These are phyloP conservation scores for Stephanodiscus triporus DNA, from an alignment of 108 stramenopile genomes.

Conservation along the genomic window DNA sequence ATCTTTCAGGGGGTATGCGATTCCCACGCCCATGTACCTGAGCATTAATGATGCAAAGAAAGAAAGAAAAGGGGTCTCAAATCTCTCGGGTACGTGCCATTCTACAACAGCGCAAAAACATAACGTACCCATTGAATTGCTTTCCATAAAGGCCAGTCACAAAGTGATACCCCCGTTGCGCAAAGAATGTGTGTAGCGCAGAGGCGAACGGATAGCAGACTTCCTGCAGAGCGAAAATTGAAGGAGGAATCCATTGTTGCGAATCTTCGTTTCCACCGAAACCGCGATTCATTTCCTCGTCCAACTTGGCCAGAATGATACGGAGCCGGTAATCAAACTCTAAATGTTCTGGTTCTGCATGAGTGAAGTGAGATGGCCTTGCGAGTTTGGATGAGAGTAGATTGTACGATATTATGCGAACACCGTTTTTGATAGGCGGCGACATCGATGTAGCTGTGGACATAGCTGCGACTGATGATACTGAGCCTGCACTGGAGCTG, in stretches of 20 bases:
- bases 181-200: constrained; percentile 82
- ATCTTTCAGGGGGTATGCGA: constrained; percentile 72
- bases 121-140: constrained; percentile 94
- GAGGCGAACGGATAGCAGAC: constrained; percentile 80
- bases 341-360: constrained; percentile 70
- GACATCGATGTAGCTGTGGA: not conserved
- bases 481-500: too few relatives aligned
- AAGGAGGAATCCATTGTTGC: constrained; percentile 8
- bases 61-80: constrained; percentile 1
- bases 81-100: constrained; percentile 23
- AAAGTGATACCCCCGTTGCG: constrained; percentile 81
- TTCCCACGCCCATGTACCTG: constrained; percentile 74
- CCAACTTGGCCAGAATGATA: constrained; percentile 70
- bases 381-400: constrained; percentile 87
- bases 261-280: constrained; percentile 14
- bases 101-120: constrained; percentile 23
- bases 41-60: not conserved
- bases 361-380: constrained; percentile 66
- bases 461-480: too few relatives aligned
- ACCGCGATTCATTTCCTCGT: constrained; percentile 61
- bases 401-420: constrained; percentile 88
- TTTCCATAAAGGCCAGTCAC: constrained; percentile 91
- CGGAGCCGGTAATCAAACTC: constrained; percentile 65
- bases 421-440: constrained; percentile 14
- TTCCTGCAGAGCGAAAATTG: constrained; percentile 89